Conservation (phyloP, 2,329 filamentous ascomycete genomes). For the Trichoderma brevicompactum region DNA sequence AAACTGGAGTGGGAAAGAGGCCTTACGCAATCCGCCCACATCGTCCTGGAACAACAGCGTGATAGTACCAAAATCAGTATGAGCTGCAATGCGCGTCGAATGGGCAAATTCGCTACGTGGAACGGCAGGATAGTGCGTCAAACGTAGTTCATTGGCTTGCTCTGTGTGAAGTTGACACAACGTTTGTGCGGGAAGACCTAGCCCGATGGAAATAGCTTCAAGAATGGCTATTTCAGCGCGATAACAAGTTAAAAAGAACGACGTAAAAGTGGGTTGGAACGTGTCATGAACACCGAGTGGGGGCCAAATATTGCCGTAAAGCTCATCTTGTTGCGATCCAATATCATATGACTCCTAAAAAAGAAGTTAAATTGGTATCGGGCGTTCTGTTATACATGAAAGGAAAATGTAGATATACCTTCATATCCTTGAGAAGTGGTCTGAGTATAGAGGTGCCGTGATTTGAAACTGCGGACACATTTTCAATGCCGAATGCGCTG, state of each 20-base stretch:
- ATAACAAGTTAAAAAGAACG: constrained; percentile 13
- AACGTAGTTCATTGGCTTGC: constrained; percentile 9
- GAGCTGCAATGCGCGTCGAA: constrained; percentile 23
- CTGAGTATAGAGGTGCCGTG: constrained; percentile 2
- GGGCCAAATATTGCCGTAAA: constrained; percentile 24
- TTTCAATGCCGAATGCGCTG: constrained; percentile 25
- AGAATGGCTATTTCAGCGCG: constrained; percentile 15
- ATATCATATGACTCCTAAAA: constrained; percentile 25
- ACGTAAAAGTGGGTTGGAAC: constrained; percentile 18
- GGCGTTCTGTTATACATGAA: not conserved
- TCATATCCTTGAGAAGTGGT: constrained; percentile 25
- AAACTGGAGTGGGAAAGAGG: not conserved
- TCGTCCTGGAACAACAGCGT: constrained; percentile 20
- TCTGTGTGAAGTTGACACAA: constrained; percentile 11
- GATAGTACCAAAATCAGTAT: constrained; percentile 21
- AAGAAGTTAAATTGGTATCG: not conserved
- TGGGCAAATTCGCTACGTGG: constrained; percentile 15
- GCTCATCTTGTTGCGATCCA: constrained; percentile 16
- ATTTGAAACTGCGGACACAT: constrained; percentile 18
- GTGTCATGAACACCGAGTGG: constrained; percentile 14
- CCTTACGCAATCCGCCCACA: constrained; percentile 17
- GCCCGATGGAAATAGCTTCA: constrained; percentile 19
- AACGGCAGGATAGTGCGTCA: constrained; percentile 10
- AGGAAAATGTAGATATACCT: constrained; percentile 2
- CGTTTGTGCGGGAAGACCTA: constrained; percentile 14